A percentile compares a stretch with the other conserved stretches of the same genome.
Conservation (phyloP, 805 yeast species). For the Spathaspora girioi region DNA sequence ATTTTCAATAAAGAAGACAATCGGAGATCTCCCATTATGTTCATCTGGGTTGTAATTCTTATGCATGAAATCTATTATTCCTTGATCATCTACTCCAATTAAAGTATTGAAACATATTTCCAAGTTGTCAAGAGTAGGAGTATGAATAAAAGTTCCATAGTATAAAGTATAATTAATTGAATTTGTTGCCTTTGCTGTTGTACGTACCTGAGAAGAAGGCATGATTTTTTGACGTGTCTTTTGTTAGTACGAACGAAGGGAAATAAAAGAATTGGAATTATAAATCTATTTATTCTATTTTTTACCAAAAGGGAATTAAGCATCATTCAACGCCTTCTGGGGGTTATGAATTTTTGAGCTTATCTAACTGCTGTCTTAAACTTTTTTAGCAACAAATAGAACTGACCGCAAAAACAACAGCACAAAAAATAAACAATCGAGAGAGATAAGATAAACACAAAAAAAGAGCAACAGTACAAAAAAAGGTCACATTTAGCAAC, state of each 20-base stretch:
- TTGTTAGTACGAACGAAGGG: too few relatives aligned
- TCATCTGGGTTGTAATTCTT: constrained; percentile 10
- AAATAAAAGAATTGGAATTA: too few relatives aligned
- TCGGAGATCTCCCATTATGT: constrained; percentile 11
- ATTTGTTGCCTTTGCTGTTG: constrained; percentile 10
- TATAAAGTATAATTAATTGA: constrained; percentile 41
- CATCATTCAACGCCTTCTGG: too few relatives aligned
- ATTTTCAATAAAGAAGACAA: constrained; percentile 14
- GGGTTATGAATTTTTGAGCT: too few relatives aligned
- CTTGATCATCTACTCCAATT: constrained; percentile 59
- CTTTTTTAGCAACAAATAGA: not conserved
- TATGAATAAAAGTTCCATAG: constrained; percentile 71
- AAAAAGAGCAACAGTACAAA: not conserved
- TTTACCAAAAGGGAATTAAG: too few relatives aligned
- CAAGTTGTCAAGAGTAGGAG: constrained; percentile 56
- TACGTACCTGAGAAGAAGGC: not conserved
- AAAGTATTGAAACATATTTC: constrained; percentile 55
- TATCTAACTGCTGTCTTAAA: too few relatives aligned
- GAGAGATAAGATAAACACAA: not conserved
- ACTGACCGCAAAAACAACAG: not conserved
- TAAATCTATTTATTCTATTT: too few relatives aligned
- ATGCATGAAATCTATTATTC: constrained; percentile 45
- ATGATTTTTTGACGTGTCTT: not conserved
- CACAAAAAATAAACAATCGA: too few relatives aligned
- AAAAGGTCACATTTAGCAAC: not conserved